phyloP scores from a whole-genome alignment of 73 alveolate species.

The Halteria grandinella region DNA sequence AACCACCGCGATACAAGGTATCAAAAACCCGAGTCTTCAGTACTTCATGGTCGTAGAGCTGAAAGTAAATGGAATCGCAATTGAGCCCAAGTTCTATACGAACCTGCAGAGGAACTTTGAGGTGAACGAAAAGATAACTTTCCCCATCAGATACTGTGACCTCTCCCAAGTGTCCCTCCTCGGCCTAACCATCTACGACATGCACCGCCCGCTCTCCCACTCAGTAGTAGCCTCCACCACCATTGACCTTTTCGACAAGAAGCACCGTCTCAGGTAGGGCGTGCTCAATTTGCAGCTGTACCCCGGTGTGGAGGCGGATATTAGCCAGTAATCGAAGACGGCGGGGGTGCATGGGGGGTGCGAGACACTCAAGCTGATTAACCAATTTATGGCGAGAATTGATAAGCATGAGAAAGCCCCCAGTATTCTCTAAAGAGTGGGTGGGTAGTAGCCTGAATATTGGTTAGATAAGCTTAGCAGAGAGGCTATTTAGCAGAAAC shows the following conservation, averaged over 20 bases:
- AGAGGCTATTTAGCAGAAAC: slow-evolving; percentile 10
- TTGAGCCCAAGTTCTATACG: slow-evolving; percentile 35
- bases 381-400: slow-evolving; percentile 9
- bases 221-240: slow-evolving; percentile 53
- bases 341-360: slow-evolving; percentile 51
- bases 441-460: neutral
- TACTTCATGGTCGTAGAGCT: slow-evolving; percentile 46
- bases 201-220: slow-evolving; percentile 35
- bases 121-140: slow-evolving; percentile 44
- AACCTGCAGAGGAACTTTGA: slow-evolving; percentile 18
- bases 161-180: slow-evolving; percentile 37
- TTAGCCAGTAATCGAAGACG: slow-evolving; percentile 22
- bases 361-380: slow-evolving; percentile 3
- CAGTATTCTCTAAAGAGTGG: neutral
- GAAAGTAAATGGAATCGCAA: slow-evolving; percentile 15
- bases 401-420: neutral
- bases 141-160: slow-evolving; percentile 60
- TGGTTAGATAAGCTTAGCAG: slow-evolving; percentile 34
- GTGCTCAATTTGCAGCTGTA: slow-evolving; percentile 29
- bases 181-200: slow-evolving; percentile 62
- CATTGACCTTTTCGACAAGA: slow-evolving; percentile 52
- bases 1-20: neutral
- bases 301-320: slow-evolving; percentile 31
- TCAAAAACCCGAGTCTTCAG: neutral
- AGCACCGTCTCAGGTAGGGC: slow-evolving; percentile 65